These are phyloP conservation scores for Mortierella sp. DNA, from an alignment of 371 early-diverging fungal species.

Conservation along the genomic window DNA sequence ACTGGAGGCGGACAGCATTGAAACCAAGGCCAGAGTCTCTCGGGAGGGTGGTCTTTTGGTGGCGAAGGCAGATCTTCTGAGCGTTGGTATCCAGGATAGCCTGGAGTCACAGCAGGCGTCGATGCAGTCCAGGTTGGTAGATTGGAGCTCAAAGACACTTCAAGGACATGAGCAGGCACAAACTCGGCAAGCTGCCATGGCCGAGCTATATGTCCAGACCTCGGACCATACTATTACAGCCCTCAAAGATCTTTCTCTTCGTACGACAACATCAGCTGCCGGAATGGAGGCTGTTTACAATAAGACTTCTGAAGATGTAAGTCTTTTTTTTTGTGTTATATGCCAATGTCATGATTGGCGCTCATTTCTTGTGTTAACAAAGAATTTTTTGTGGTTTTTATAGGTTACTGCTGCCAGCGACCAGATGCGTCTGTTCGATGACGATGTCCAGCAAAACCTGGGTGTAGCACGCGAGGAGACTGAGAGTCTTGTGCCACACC, in stretches of 20 bases:
- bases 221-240: conserved; percentile 25
- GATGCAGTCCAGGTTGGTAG: conserved; percentile 25
- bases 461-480: conserved; percentile 25
- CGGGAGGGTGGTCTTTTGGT: conserved; percentile 5
- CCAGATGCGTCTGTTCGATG: conserved; percentile 12
- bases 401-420: conserved; percentile 20
- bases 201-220: conserved; percentile 22
- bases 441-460: conserved; percentile 27
- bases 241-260: conserved; percentile 26
- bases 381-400: neutral
- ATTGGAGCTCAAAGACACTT: conserved; percentile 19
- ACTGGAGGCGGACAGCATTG: conserved; percentile 13
- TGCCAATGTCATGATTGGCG: neutral
- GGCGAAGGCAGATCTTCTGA: conserved; percentile 8
- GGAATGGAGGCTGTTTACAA: conserved; percentile 14
- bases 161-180: conserved; percentile 24
- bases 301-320: conserved; percentile 23
- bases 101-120: conserved; percentile 28
- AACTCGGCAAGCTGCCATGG: conserved; percentile 11
- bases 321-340: neutral
- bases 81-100: conserved; percentile 12
- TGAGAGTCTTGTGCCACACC: conserved; percentile 25
- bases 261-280: neutral
- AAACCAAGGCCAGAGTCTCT: conserved; percentile 10
- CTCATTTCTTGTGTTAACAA: neutral